Evolutionary conservation across 2,329 filamentous ascomycete species (phyloP), one percentile per base, ranked within the genome.

Genomic region (Remersonia thermophila): DNA sequence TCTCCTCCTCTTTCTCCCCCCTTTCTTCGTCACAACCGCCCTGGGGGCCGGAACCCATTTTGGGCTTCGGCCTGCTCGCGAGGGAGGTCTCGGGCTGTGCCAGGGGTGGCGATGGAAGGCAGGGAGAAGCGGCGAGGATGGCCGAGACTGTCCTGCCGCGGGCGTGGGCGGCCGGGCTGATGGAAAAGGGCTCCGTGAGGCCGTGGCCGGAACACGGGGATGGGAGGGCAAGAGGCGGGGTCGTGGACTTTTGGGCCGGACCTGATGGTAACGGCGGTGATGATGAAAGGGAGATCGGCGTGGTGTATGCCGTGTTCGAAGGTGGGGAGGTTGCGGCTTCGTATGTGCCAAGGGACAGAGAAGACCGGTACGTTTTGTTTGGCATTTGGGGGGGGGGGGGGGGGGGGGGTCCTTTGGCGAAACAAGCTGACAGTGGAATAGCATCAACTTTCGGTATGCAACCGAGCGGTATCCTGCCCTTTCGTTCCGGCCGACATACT

Each of bases 341-440:
- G 3, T 64, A 68, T 36, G 50, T 72, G 2, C 55, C 60, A 3
- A 57, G 59, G 26, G 62, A 71, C 34, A 43, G 51, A 3, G 56
- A 64, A n/a, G 60, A 61, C 7, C 50, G 47, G 64, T 67, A 51
- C 33, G 55, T 45, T 2, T 9, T 4, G 9, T 2, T 16, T 20
- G 4, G 3, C 20, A 1, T 15, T 14, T 3, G 9, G 23, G 16
- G 12, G 13, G 6, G 25, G 3, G 25, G 18, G 3, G 11, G 16
- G 13, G 9, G 16, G n/a, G n/a, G n/a, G n/a, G n/a, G n/a, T n/a
- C n/a, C n/a, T n/a, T n/a, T n/a, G n/a, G n/a, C n/a, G n/a, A n/a
- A n/a, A n/a, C n/a, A 16, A 16, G 23, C 27, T 44, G 15, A 33
- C 9, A 4, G 14, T 17, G 33, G 20, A 6, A 29, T 7, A 47